Evolutionary conservation across 2,329 filamentous ascomycete genomes (phyloP).

Genomic region (Dothistroma septosporum): DNA sequence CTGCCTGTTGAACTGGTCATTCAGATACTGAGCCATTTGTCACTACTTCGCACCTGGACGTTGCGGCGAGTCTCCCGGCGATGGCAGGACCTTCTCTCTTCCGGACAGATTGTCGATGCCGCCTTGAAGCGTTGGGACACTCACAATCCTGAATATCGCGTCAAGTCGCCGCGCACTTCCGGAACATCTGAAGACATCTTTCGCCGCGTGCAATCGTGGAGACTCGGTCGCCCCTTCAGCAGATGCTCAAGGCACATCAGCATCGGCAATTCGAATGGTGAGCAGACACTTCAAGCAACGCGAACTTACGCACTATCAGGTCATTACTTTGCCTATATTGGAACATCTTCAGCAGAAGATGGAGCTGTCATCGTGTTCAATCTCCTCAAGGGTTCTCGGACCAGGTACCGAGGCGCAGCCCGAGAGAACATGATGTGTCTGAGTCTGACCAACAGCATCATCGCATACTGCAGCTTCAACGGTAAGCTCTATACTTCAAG

Average conservation of each 20-base stretch:
- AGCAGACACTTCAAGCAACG: background rate
- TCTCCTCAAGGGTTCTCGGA: background rate
- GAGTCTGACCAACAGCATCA: background rate
- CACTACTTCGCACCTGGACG: slow-evolving; percentile 27
- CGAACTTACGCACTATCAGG: background rate
- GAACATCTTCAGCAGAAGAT: no score
- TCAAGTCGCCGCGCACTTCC: background rate
- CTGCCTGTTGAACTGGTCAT: slow-evolving; percentile 39
- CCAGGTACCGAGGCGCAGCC: background rate
- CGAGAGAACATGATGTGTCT: background rate
- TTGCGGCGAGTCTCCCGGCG: slow-evolving; percentile 32
- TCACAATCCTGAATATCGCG: background rate
- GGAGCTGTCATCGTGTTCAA: background rate
- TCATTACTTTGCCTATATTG: background rate
- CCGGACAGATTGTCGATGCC: slow-evolving; percentile 8
- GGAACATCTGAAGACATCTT: background rate
- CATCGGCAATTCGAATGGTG: background rate
- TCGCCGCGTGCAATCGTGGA: background rate
- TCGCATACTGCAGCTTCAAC: slow-evolving; percentile 2
- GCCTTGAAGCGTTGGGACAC: slow-evolving; percentile 1
- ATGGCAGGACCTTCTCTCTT: slow-evolving; percentile 33
- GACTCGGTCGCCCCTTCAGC: background rate
- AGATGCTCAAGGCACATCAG: background rate
- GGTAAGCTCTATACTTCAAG: slow-evolving; percentile 4
- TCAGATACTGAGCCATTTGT: slow-evolving; percentile 33